A percentile compares a stretch with the other conserved stretches of the same genome.
Conservation (phyloP, 2,329 filamentous ascomycete species). For the Diplodia scrobiculata region DNA sequence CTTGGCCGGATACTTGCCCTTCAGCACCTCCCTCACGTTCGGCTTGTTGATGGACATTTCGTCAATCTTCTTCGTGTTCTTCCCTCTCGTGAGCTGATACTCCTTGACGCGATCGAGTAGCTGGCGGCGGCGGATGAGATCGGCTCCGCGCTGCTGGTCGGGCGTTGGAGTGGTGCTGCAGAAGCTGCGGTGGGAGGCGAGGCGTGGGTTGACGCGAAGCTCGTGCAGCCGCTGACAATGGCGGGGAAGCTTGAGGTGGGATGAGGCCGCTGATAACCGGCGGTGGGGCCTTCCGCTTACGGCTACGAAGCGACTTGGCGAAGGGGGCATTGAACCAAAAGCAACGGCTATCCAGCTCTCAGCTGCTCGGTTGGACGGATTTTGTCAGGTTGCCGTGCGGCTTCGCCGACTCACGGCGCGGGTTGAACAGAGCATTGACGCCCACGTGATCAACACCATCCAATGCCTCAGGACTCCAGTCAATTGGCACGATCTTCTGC, state of each 20-base stretch:
- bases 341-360: not conserved
- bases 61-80: not conserved
- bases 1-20: conserved; percentile 77
- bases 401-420: not conserved
- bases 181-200: not conserved
- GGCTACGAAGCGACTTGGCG: conserved; percentile 14
- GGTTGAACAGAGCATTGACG: conserved; percentile 3
- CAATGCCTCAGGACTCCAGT: not conserved
- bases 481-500: not conserved
- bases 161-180: not conserved
- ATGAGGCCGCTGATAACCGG: conserved; percentile 18
- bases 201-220: not conserved
- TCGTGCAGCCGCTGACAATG: conserved; percentile 10
- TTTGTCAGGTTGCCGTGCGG: not conserved
- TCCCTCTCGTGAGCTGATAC: conserved; percentile 14
- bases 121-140: conserved; percentile 15
- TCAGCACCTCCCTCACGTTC: conserved; percentile 44
- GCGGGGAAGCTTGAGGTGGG: conserved; percentile 1
- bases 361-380: not conserved
- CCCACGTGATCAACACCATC: conserved; percentile 2
- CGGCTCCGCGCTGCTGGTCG: conserved; percentile 7
- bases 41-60: conserved; percentile 29
- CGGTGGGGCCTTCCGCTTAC: conserved; percentile 18
- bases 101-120: conserved; percentile 16
- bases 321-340: not conserved